phyloP scores from a whole-genome alignment of 2,329 filamentous ascomycete species.

The Stagonosporopsis chrysanthemi region DNA sequence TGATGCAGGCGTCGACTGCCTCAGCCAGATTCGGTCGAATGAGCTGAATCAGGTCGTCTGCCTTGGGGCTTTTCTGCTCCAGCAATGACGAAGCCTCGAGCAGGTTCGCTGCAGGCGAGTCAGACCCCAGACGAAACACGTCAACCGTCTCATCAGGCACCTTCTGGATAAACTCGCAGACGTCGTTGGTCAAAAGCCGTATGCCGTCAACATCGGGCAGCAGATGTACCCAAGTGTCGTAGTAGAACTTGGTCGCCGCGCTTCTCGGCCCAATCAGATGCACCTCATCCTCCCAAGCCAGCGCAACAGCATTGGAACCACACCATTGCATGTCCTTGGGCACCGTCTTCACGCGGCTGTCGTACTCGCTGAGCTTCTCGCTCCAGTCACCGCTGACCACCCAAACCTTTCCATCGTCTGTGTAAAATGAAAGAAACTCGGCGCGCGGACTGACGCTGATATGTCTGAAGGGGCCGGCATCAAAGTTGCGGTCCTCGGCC shows the following conservation, averaged over 20 bases:
- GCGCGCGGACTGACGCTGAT: constrained; percentile 92
- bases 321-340: constrained; percentile 95
- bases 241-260: constrained; percentile 79
- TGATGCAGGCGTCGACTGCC: constrained; percentile 92
- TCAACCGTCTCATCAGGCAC: constrained; percentile 86
- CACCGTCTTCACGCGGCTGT: constrained; percentile 82
- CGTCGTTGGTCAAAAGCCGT: constrained; percentile 85
- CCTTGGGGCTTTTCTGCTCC: constrained; percentile 93
- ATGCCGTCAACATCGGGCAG: constrained; percentile 90
- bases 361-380: constrained; percentile 87
- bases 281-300: constrained; percentile 98
- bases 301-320: constrained; percentile 88
- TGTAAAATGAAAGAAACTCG: constrained; percentile 86
- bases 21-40: constrained; percentile 88
- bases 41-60: constrained; percentile 95
- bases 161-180: constrained; percentile 97
- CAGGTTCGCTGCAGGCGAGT: constrained; percentile 88
- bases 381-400: constrained; percentile 97
- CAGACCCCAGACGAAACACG: constrained; percentile 87
- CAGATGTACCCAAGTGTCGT: constrained; percentile 89
- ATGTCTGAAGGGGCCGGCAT: constrained; percentile 91
- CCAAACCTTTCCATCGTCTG: constrained; percentile 81
- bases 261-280: constrained; percentile 89
- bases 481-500: constrained; percentile 87
- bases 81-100: constrained; percentile 91